Base-by-base conservation (phyloP, 2,329 filamentous ascomycete species). In the Bipolaris zeicola region DNA sequence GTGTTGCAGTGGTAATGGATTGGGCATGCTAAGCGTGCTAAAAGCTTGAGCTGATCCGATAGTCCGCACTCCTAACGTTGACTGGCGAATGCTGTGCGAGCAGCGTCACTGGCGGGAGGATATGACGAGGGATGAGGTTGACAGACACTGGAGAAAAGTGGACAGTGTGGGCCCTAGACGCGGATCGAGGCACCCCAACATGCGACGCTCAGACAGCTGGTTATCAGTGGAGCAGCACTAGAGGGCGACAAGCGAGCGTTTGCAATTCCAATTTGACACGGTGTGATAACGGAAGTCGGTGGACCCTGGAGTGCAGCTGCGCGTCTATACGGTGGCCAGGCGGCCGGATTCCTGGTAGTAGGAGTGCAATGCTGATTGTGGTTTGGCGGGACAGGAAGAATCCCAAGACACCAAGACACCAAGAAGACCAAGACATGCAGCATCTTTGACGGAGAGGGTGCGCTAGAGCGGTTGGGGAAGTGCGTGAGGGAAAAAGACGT, bases 211-310 rank as follows among this genome's bases (percentile, higher is more conserved):
- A 34, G 46, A 49, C 52, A 53, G 37, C 26, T 55, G 56, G 53
- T 55, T 64, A 64, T 64, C 59, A 64, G 61, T 60, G 61, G 59
- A 64, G 59, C 54, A 47, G 43, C 49, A 45, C 61, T 55, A 64
- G 45, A 0, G 34, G 28, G 28, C 18, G 34, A 36, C 24, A 55
- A 49, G 46, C 28, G 48, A 57, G 58, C 34, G 39, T 42, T 46
- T 44, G 31, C 45, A 49, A 50, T 44, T 55, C 28, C 24, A 47
- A 55, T 52, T 43, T 47, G 48, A 57, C 54, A 60, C 42, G 36
- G 14, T 37, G 34, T 20, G 55, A 61, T 58, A 55, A 58, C 48
- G 58, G 39, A 38, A 33, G 24, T 22, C n/a, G 20, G 37, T 45
- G 55, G 47, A 41, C n/a, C 37, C 36, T 52, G 22, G 8, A 26